Evolutionary conservation across 106 monocot genomes (phyloP).

Genomic region (Apostasia shenzhenica): DNA sequence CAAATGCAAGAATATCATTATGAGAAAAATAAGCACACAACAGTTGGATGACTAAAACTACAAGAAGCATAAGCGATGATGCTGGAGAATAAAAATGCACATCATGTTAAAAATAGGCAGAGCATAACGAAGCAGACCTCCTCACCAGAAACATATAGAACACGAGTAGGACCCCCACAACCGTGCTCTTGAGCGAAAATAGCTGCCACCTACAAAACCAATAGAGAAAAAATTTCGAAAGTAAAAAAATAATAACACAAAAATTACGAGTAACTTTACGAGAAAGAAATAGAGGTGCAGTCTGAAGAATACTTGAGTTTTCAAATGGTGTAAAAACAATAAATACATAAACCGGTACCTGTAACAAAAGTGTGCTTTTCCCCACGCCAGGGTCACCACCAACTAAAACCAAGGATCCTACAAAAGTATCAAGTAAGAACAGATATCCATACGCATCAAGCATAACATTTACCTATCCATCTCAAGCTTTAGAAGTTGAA

Average conservation of each 20-base stretch:
- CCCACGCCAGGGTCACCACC: constrained; percentile 99
- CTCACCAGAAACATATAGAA: constrained; percentile 96
- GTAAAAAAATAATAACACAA: constrained; percentile 7
- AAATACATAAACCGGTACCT: constrained; percentile 35
- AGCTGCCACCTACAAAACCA: constrained; percentile 65
- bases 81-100: too few relatives aligned
- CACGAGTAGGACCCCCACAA: constrained; percentile 31
- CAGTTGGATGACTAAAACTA: too few relatives aligned
- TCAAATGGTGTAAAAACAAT: neutral
- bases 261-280: too few relatives aligned
- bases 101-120: too few relatives aligned
- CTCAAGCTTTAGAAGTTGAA: neutral
- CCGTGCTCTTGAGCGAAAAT: constrained; percentile 43
- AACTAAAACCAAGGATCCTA: constrained; percentile 90
- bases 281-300: neutral
- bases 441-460: neutral
- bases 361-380: constrained; percentile 87
- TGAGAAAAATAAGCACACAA: too few relatives aligned
- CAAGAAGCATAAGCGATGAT: too few relatives aligned
- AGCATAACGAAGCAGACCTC: constrained; percentile 55
- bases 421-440: constrained; percentile 13
- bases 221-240: neutral
- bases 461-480: neutral
- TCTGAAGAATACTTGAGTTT: neutral
- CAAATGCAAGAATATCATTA: too few relatives aligned